phyloP scores from a whole-genome alignment of 331 rosid genomes.

The Erythrophleum ivorense region DNA sequence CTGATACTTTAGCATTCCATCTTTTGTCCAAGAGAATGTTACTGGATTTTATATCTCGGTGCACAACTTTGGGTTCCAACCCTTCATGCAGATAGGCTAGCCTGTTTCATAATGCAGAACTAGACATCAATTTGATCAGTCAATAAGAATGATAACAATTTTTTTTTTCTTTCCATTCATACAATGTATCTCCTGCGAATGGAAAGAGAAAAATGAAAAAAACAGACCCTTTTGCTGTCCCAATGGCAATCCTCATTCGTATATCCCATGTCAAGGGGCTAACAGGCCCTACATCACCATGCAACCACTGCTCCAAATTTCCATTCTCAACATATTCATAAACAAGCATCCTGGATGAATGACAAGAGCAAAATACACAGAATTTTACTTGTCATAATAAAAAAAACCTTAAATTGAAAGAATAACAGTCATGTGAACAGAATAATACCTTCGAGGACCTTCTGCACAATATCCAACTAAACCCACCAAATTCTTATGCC shows the following conservation, averaged over 20 bases:
- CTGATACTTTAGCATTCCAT: conserved; percentile 94
- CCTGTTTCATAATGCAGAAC: conserved; percentile 51
- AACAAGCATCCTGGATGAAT: conserved; percentile 83
- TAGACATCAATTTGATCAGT: conserved; percentile 14
- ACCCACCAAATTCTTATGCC: conserved; percentile 98
- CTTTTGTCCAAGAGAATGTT: conserved; percentile 91
- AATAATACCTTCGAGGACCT: conserved; percentile 80
- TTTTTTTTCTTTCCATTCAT: background rate
- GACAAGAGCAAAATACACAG: conserved; percentile 5
- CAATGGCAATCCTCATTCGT: conserved; percentile 92
- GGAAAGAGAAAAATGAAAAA: conserved; percentile 30
- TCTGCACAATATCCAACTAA: conserved; percentile 93
- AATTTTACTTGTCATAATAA: background rate
- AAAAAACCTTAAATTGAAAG: conserved; percentile 35
- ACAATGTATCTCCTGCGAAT: conserved; percentile 18
- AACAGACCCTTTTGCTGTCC: conserved; percentile 89
- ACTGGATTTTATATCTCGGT: conserved; percentile 94
- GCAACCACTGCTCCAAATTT: conserved; percentile 97
- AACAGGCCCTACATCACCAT: conserved; percentile 91
- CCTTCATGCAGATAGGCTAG: conserved; percentile 97
- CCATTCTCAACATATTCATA: conserved; percentile 95
- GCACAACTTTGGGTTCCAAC: conserved; percentile 97
- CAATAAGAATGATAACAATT: background rate
- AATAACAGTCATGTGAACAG: conserved; percentile 24
- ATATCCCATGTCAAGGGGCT: conserved; percentile 95